Percentiles rank a stretch among this genome's conserved stretches.
Evolutionary conservation across 1,284 basidiomycete genomes (phyloP).

Genomic region (Porogramme epimiltina): DNA sequence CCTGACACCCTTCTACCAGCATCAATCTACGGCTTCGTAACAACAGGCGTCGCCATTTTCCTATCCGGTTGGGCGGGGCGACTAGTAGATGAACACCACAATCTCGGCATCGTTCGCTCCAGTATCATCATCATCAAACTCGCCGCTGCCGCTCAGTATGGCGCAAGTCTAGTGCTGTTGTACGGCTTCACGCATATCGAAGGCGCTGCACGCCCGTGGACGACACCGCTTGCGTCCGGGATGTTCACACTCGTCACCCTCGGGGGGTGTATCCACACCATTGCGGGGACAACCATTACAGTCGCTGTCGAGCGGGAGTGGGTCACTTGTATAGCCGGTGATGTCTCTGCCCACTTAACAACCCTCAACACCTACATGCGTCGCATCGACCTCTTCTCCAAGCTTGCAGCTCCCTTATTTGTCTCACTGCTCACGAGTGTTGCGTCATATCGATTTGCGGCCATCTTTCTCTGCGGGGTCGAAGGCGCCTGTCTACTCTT

Average conservation of each 20-base stretch:
- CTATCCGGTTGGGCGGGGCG: constrained; percentile 45
- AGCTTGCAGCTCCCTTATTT: constrained; percentile 56
- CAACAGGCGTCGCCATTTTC: constrained; percentile 38
- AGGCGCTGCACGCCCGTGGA: constrained; percentile 12
- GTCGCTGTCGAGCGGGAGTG: constrained; percentile 62
- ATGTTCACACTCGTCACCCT: constrained; percentile 43
- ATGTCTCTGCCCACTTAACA: constrained; percentile 33
- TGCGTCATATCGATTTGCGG: constrained; percentile 33
- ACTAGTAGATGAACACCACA: constrained; percentile 43
- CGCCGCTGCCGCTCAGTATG: constrained; percentile 40
- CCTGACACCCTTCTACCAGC: constrained; percentile 52
- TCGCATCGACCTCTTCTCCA: constrained; percentile 55
- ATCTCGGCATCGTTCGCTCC: constrained; percentile 42
- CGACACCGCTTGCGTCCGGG: constrained; percentile 13
- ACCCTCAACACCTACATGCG: constrained; percentile 44
- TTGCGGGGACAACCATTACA: constrained; percentile 47
- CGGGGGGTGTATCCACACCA: constrained; percentile 41
- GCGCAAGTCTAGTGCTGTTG: constrained; percentile 36
- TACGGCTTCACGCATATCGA: constrained; percentile 1
- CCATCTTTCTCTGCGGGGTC: constrained; percentile 35
- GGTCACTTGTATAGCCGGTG: constrained; percentile 46
- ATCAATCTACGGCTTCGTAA: constrained; percentile 49
- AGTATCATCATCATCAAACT: constrained; percentile 48
- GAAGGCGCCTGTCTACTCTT: constrained; percentile 36
- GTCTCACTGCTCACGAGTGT: constrained; percentile 51